phyloP scores from a whole-genome alignment of 2,329 filamentous ascomycete species.

The Curvularia eragrostidis region DNA sequence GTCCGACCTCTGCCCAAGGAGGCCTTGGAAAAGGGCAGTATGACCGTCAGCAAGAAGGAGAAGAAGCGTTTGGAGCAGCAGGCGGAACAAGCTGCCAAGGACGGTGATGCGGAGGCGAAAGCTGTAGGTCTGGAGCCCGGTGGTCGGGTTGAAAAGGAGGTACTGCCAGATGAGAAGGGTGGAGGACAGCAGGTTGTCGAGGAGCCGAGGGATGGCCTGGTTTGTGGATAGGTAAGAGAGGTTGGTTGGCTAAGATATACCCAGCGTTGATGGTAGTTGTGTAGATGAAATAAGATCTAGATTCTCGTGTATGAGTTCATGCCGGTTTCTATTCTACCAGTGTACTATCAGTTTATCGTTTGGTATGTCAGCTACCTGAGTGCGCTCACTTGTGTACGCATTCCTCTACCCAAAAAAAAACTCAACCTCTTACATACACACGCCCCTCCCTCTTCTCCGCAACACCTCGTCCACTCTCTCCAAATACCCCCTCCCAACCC shows the following conservation, averaged over 20 bases:
- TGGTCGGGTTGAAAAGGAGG: conserved; percentile 61
- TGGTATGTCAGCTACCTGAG: too few species aligned
- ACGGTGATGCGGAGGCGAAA: conserved; percentile 42
- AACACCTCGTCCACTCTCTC: neutral
- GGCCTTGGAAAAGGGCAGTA: conserved; percentile 80
- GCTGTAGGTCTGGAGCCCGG: conserved; percentile 35
- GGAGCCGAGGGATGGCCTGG: conserved; percentile 54
- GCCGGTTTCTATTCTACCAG: neutral
- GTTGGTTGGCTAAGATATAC: neutral
- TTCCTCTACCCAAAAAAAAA: neutral
- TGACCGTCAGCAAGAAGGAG: conserved; percentile 75
- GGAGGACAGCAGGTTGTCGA: conserved; percentile 41
- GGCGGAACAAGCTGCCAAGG: conserved; percentile 45
- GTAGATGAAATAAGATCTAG: neutral
- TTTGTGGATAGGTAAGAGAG: conserved; percentile 48
- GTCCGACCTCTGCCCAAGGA: conserved; percentile 86
- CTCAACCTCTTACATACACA: neutral
- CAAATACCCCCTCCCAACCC: neutral
- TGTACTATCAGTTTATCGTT: neutral
- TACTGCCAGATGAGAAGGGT: conserved; percentile 4
- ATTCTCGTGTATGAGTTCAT: neutral
- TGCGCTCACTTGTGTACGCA: neutral
- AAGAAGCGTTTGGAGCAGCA: conserved; percentile 52
- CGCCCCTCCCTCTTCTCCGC: neutral
- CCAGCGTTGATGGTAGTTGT: neutral